A percentile compares a stretch with the other conserved stretches of the same genome.
Evolutionary conservation across 1,284 basidiomycete species (phyloP).

Genomic region (Apiotrichum laibachii): DNA sequence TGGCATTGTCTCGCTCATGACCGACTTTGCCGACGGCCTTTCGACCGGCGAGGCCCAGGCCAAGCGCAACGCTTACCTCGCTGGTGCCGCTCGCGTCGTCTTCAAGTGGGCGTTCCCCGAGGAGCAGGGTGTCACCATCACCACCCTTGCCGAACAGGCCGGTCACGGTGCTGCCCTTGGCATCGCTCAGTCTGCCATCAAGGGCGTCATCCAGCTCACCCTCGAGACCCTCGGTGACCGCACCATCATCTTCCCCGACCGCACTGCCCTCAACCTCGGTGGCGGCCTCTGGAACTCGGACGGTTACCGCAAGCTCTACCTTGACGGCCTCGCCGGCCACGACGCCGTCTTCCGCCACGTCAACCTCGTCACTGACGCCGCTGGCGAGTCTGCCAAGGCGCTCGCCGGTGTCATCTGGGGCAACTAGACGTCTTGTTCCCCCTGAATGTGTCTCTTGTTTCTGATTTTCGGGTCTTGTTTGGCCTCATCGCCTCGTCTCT

Average conservation of each 20-base stretch:
- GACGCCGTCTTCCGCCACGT: constrained; percentile 34
- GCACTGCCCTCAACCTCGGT: constrained; percentile 35
- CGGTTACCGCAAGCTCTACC: constrained; percentile 35
- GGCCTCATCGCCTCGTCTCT: no score
- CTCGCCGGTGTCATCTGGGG: constrained; percentile 33
- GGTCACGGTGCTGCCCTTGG: constrained; percentile 28
- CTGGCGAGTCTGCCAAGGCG: constrained; percentile 38
- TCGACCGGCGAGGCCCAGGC: constrained; percentile 33
- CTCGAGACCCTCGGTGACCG: constrained; percentile 38
- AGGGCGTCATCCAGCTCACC: constrained; percentile 32
- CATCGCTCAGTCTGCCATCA: constrained; percentile 26
- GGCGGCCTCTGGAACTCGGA: constrained; percentile 41
- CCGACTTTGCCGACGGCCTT: constrained; percentile 26
- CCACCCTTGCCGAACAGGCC: constrained; percentile 10
- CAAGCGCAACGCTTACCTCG: constrained; percentile 41
- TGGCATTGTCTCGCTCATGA: constrained; percentile 33
- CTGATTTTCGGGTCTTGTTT: no score
- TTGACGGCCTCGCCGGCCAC: constrained; percentile 28
- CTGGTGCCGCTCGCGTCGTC: constrained; percentile 38
- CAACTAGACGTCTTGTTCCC: no score
- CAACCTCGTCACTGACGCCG: constrained; percentile 38
- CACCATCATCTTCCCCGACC: constrained; percentile 29
- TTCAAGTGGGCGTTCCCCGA: constrained; percentile 42
- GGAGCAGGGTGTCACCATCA: constrained; percentile 17
- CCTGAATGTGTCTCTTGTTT: no score